Evolutionary conservation across 441 rosid species (phyloP).

Genomic region (Flueggea neowawraea): DNA sequence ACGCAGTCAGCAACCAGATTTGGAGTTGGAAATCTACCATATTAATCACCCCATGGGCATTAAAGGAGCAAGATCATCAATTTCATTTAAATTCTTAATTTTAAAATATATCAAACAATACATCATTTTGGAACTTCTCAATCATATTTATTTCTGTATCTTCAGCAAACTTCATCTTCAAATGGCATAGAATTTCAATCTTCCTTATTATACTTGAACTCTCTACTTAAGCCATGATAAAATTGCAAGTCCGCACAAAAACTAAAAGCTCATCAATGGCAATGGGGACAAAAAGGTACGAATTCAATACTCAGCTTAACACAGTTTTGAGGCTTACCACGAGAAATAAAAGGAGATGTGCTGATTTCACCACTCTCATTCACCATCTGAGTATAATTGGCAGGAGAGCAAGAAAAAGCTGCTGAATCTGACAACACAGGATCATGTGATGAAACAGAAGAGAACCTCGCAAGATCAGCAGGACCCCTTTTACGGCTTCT

Average conservation of each 20-base stretch:
- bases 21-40: too few species aligned
- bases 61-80: constrained; percentile 1
- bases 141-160: background rate
- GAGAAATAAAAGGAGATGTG: constrained; percentile 11
- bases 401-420: constrained; percentile 26
- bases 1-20: too few species aligned
- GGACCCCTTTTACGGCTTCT: constrained; percentile 29
- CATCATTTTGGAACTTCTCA: background rate
- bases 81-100: background rate
- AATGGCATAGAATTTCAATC: too few species aligned
- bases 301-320: too few species aligned
- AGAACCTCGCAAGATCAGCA: constrained; percentile 19
- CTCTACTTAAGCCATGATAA: too few species aligned
- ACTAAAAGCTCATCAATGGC: too few species aligned
- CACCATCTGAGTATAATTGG: constrained; percentile 20
- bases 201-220: too few species aligned
- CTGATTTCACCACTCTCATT: constrained; percentile 27
- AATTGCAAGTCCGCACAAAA: too few species aligned
- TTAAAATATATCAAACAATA: background rate
- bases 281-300: background rate
- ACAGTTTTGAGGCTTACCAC: constrained; percentile 19
- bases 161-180: too few species aligned
- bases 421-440: constrained; percentile 18
- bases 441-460: constrained; percentile 38
- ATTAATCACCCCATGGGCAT: background rate